Percentiles rank a stretch among this genome's conserved stretches.
These are phyloP conservation scores for Backusella tuberculispora DNA, from an alignment of 192 early-diverging fungal genomes.

Conservation along the genomic window DNA sequence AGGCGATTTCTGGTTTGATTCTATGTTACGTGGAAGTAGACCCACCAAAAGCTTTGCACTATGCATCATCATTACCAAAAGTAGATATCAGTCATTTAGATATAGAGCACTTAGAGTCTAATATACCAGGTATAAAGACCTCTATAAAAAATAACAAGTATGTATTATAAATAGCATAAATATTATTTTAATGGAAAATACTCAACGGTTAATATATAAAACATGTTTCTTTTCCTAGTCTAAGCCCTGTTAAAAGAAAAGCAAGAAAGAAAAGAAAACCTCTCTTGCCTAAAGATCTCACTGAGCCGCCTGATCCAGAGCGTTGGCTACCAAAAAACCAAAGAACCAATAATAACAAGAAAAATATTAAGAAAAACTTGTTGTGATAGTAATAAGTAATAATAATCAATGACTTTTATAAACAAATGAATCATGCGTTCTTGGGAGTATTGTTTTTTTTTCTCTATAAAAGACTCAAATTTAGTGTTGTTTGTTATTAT, in stretches of 20 bases:
- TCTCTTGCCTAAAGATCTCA: background rate
- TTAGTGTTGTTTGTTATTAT: slow-evolving; percentile 3
- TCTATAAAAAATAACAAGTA: background rate
- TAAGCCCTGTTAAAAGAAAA: background rate
- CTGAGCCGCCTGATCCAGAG: background rate
- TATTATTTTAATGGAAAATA: background rate
- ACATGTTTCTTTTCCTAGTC: background rate
- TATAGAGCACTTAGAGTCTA: background rate
- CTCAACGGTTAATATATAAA: no score
- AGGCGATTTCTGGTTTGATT: background rate
- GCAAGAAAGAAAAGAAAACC: background rate
- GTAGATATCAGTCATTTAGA: background rate
- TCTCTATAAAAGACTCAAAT: background rate
- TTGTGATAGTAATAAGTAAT: background rate
- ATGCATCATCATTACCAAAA: background rate
- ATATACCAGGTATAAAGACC: background rate
- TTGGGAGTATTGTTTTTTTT: slow-evolving; percentile 7
- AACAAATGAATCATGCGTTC: slow-evolving; percentile 8
- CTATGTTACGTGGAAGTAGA: background rate
- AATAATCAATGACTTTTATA: slow-evolving; percentile 1
- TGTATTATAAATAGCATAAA: background rate
- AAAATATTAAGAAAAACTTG: background rate
- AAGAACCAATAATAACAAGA: background rate
- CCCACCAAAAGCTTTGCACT: background rate
- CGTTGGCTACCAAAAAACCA: background rate